Conservation (phyloP, 2,329 filamentous ascomycete genomes). For the Ophiostoma sp. region DNA sequence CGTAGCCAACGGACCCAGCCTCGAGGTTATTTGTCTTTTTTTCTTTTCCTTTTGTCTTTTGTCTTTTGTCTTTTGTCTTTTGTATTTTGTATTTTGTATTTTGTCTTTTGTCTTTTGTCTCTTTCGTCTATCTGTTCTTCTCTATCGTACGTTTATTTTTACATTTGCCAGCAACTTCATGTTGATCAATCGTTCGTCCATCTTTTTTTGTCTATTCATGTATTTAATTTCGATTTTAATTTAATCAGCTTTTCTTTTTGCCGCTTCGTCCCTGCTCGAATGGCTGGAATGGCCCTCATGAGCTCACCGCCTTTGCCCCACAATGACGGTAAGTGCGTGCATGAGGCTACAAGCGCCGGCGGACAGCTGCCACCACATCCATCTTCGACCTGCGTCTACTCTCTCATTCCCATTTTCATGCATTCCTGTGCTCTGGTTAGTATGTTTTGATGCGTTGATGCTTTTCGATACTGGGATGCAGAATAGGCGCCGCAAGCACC, state of each 20-base stretch:
- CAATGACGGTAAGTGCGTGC: conserved; percentile 17
- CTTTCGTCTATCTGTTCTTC: no score
- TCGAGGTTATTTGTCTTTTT: no score
- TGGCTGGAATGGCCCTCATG: background rate
- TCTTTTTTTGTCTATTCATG: background rate
- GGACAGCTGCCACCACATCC: background rate
- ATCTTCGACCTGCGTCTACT: background rate
- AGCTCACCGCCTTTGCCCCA: conserved; percentile 22
- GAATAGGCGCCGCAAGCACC: no score
- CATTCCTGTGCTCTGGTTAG: background rate
- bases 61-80: no score
- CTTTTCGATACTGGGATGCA: background rate
- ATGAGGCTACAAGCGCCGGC: conserved; percentile 22
- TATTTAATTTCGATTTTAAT: background rate
- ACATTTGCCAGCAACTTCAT: no score
- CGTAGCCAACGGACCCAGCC: no score
- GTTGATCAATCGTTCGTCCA: background rate
- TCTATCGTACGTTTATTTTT: background rate
- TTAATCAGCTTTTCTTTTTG: background rate
- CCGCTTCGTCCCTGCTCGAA: background rate
- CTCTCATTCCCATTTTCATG: background rate
- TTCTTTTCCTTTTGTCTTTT: no score
- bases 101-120: background rate
- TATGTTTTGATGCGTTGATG: background rate
- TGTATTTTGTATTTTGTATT: background rate